phyloP scores from a whole-genome alignment of 1,284 basidiomycete species.

The Apiotrichum domesticum region DNA sequence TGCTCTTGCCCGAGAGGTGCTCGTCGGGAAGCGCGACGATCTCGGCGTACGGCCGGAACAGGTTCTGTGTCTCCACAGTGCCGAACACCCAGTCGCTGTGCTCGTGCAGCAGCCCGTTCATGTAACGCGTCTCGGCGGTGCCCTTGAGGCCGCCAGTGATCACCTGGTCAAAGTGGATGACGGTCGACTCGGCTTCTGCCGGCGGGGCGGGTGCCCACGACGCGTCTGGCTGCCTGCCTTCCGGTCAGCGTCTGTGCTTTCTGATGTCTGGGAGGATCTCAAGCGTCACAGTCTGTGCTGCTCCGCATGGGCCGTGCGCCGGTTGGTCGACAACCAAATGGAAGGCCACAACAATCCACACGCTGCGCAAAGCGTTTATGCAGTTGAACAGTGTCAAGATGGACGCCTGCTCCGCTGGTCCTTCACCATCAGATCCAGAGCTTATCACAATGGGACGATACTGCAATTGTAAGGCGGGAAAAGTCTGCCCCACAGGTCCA shows the following conservation, averaged over 20 bases:
- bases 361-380: no score
- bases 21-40: neutral
- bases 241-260: neutral
- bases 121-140: conserved; percentile 5
- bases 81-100: conserved; percentile 10
- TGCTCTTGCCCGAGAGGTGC: conserved; percentile 5
- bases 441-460: no score
- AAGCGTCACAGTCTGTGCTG: no score
- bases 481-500: no score
- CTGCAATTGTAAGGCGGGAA: no score
- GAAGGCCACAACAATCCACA: no score
- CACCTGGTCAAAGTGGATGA: conserved; percentile 5
- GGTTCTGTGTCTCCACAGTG: neutral
- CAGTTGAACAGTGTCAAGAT: no score
- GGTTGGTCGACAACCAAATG: no score
- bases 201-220: neutral
- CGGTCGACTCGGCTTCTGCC: neutral
- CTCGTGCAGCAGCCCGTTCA: conserved; percentile 3
- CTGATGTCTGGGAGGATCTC: no score
- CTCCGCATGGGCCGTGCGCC: no score
- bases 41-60: neutral
- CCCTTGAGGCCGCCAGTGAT: conserved; percentile 8
- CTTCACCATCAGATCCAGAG: no score
- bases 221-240: conserved; percentile 1
- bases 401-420: no score